Conservation (phyloP, 2,329 filamentous ascomycete genomes). For the Ambrosiella beaveri region DNA sequence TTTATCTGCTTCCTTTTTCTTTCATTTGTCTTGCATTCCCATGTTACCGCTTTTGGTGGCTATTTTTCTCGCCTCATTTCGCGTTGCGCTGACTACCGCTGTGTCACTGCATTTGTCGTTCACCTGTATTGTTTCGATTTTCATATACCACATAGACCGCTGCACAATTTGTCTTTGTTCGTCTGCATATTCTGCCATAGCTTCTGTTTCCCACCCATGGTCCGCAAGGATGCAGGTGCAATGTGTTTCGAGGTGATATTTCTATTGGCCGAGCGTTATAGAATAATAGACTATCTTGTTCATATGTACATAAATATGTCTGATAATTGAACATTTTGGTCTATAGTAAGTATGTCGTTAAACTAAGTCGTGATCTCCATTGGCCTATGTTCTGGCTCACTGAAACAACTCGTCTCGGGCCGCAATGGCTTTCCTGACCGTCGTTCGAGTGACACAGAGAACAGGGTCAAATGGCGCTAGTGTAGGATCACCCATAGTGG, state of each 20-base stretch:
- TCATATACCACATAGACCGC: not conserved
- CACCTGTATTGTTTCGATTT: not conserved
- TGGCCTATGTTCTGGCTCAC: not conserved
- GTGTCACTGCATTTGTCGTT: not conserved
- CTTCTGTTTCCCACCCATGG: not conserved
- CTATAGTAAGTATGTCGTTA: too few species aligned
- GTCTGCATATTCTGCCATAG: not conserved
- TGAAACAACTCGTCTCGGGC: constrained; percentile 22
- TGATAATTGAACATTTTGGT: too few species aligned
- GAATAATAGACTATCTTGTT: not conserved
- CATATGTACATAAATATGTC: too few species aligned
- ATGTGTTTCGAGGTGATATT: not conserved
- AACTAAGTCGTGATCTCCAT: too few species aligned
- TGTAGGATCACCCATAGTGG: constrained; percentile 51
- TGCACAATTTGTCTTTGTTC: not conserved
- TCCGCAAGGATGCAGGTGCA: not conserved
- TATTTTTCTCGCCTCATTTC: too few species aligned
- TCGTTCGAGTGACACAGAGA: constrained; percentile 54
- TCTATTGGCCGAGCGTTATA: not conserved
- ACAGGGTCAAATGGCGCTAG: constrained; percentile 57
- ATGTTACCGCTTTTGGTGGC: too few species aligned
- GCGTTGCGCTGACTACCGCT: too few species aligned
- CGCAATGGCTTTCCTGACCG: constrained; percentile 30
- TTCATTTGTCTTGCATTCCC: not conserved
- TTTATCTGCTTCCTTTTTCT: not conserved